Evolutionary conservation across 805 yeast species (phyloP).

Genomic region (Ogataea salicorniae): DNA sequence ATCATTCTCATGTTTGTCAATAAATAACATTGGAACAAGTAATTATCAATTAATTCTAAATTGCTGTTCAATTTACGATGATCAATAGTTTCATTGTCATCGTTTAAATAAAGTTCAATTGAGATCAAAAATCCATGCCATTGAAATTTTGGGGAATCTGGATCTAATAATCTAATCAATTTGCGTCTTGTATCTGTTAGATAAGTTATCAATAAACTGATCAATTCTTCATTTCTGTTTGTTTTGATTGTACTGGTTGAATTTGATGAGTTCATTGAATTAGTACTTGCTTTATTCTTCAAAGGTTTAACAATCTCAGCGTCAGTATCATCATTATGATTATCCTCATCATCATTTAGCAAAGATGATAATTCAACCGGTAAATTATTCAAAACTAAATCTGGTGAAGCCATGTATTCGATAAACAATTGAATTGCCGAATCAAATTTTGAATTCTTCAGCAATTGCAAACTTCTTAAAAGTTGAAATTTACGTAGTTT

Average conservation of each 20-base stretch:
- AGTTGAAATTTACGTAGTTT: slow-evolving; percentile 41
- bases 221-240: slow-evolving; percentile 29
- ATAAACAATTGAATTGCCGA: slow-evolving; percentile 42
- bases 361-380: slow-evolving; percentile 30
- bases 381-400: slow-evolving; percentile 40
- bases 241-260: neutral
- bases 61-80: slow-evolving; percentile 32
- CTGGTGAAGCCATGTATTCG: slow-evolving; percentile 57
- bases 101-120: slow-evolving; percentile 32
- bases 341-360: slow-evolving; percentile 3
- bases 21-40: slow-evolving; percentile 70
- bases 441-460: slow-evolving; percentile 29
- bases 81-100: slow-evolving; percentile 6
- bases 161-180: slow-evolving; percentile 36
- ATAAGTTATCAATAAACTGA: slow-evolving; percentile 38
- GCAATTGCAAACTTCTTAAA: slow-evolving; percentile 29
- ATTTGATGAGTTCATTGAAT: neutral
- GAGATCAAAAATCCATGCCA: slow-evolving; percentile 45
- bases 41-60: slow-evolving; percentile 58
- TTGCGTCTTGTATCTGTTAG: slow-evolving; percentile 51
- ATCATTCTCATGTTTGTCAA: slow-evolving; percentile 65
- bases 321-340: too few relatives aligned
- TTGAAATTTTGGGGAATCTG: slow-evolving; percentile 29
- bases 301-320: too few relatives aligned
- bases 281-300: too few relatives aligned